Evolutionary conservation across 352 stramenopile genomes (phyloP).

Genomic region (Phytophthora foliorum): DNA sequence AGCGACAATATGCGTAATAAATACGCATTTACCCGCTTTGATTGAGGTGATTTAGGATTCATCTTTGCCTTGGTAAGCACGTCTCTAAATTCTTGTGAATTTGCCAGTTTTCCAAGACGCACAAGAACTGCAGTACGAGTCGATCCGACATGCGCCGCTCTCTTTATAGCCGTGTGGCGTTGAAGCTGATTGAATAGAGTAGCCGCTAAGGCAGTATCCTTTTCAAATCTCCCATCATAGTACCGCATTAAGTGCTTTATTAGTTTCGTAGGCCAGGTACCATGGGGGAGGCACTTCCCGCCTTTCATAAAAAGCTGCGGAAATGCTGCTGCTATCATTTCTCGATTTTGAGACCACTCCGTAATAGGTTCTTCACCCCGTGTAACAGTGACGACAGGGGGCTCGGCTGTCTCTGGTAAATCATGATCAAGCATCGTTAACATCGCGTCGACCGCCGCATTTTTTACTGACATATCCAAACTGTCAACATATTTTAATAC

Average conservation of each 20-base stretch:
- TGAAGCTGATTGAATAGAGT: slow-evolving; percentile 18
- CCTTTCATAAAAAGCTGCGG: slow-evolving; percentile 6
- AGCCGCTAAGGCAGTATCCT: background rate
- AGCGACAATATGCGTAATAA: slow-evolving; percentile 4
- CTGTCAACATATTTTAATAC: background rate
- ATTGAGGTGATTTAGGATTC: background rate
- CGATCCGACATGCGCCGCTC: slow-evolving; percentile 1
- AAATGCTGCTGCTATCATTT: slow-evolving; percentile 14
- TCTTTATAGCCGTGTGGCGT: background rate
- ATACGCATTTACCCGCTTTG: slow-evolving; percentile 14
- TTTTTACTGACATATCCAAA: background rate
- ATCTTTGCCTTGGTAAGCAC: background rate
- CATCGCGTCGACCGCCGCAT: slow-evolving; percentile 10
- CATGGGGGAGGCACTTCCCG: background rate
- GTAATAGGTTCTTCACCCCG: background rate
- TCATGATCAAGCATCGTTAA: background rate
- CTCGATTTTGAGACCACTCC: slow-evolving; percentile 11
- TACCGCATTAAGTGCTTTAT: slow-evolving; percentile 9
- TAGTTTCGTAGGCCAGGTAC: background rate
- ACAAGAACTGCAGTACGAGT: background rate
- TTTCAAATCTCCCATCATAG: slow-evolving; percentile 12
- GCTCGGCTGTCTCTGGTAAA: too few species aligned
- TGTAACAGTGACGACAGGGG: background rate
- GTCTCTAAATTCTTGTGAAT: background rate
- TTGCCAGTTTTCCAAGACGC: background rate